A percentile compares a stretch with the other conserved stretches of the same genome.
Evolutionary conservation across 2,329 filamentous ascomycete species (phyloP).

Genomic region (Blumeria graminis): DNA sequence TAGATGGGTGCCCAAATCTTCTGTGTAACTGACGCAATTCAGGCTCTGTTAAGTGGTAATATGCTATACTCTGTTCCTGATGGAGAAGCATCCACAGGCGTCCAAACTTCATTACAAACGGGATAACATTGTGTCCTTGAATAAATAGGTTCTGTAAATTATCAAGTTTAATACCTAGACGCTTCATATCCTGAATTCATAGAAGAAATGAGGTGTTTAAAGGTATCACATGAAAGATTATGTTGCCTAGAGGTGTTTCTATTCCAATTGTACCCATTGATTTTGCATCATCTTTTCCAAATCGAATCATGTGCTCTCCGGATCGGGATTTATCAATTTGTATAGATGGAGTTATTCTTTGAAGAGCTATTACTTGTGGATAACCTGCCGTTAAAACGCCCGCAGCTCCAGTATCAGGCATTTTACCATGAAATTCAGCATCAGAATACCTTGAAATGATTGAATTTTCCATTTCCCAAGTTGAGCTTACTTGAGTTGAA

Average conservation of each 20-base stretch:
- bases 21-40: not conserved
- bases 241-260: not conserved
- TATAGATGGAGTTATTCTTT: too few relatives aligned
- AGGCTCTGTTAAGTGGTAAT: not conserved
- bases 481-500: not conserved
- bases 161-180: not conserved
- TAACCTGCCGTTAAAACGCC: not conserved
- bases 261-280: not conserved
- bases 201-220: not conserved
- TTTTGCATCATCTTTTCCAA: not conserved
- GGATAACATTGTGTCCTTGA: not conserved
- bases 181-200: slow-evolving; percentile 1
- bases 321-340: not conserved
- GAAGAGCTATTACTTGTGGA: too few relatives aligned
- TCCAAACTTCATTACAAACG: not conserved
- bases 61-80: not conserved
- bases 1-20: not conserved
- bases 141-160: not conserved
- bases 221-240: not conserved
- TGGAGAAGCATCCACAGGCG: not conserved
- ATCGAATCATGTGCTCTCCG: not conserved
- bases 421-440: not conserved
- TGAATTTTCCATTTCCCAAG: not conserved
- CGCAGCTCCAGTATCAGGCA: not conserved
- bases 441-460: not conserved